Percentiles rank a stretch among this genome's conserved stretches.
phyloP scores from a whole-genome alignment of 441 rosid species.

The Gossypium schwendimanii region DNA sequence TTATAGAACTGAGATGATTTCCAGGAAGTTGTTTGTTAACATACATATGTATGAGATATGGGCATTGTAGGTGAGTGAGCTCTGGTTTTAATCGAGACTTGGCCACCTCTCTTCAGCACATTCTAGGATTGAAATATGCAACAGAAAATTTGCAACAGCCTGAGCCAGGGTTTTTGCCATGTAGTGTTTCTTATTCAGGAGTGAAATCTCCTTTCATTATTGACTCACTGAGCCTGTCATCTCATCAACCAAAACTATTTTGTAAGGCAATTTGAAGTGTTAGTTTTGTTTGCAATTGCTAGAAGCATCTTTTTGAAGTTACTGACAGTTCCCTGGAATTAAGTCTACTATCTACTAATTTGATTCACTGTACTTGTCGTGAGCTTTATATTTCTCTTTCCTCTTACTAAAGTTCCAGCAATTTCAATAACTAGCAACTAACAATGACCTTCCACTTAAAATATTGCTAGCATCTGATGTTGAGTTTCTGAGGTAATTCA shows the following conservation, averaged over 20 bases:
- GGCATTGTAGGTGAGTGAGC: background rate
- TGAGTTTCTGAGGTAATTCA: background rate
- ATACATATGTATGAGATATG: background rate
- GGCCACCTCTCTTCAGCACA: background rate
- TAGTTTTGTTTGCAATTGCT: background rate
- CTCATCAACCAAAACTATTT: background rate
- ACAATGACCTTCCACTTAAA: background rate
- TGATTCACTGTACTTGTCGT: background rate
- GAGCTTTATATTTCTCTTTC: background rate
- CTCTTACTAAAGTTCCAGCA: background rate
- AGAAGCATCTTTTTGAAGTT: background rate
- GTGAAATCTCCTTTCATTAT: background rate
- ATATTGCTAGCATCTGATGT: background rate
- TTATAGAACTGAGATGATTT: background rate
- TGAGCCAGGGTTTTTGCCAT: background rate
- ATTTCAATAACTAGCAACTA: background rate
- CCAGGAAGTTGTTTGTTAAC: background rate
- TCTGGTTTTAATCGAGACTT: background rate
- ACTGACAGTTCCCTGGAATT: background rate
- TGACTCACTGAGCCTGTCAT: background rate
- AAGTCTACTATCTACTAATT: background rate
- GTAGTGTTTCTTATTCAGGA: constrained; percentile 4
- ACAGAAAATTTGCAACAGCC: background rate
- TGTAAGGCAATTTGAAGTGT: background rate
- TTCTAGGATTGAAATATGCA: background rate